Conservation (phyloP, 2,329 filamentous ascomycete genomes). For the Pseudocercospora macadamiae region DNA sequence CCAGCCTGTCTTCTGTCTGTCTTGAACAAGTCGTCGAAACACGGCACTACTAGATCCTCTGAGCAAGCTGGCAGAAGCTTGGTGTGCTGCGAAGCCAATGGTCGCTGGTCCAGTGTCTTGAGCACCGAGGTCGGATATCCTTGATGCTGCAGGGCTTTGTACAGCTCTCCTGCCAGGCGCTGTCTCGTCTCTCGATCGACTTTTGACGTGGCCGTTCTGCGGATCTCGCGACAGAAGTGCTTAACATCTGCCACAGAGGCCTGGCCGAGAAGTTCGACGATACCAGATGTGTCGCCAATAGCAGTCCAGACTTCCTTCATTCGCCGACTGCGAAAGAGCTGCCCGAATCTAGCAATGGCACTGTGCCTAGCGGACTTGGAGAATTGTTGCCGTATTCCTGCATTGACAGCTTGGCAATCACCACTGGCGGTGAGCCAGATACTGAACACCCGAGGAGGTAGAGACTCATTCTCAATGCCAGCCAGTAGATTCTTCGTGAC, state of each 20-base stretch:
- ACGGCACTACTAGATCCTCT: slow-evolving; percentile 5
- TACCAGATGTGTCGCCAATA: slow-evolving; percentile 23
- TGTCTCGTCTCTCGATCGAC: slow-evolving; percentile 11
- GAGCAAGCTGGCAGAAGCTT: slow-evolving; percentile 27
- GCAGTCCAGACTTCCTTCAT: slow-evolving; percentile 23
- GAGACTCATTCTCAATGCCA: slow-evolving; percentile 16
- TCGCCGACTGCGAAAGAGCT: slow-evolving; percentile 17
- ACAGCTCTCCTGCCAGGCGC: slow-evolving; percentile 21
- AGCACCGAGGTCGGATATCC: slow-evolving; percentile 15
- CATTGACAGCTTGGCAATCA: slow-evolving; percentile 19
- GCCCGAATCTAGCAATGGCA: slow-evolving; percentile 22
- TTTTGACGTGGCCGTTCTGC: slow-evolving; percentile 12
- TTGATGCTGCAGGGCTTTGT: slow-evolving; percentile 15
- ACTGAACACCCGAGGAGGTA: slow-evolving; percentile 26
- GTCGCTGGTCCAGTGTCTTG: slow-evolving; percentile 22
- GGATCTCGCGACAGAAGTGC: slow-evolving; percentile 21
- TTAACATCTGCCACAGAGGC: slow-evolving; percentile 29
- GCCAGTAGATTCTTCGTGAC: slow-evolving; percentile 24
- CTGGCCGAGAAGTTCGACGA: slow-evolving; percentile 22
- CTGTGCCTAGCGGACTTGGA: slow-evolving; percentile 17
- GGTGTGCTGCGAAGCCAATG: slow-evolving; percentile 17
- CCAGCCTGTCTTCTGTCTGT: background rate
- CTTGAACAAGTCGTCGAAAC: background rate
- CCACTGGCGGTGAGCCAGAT: slow-evolving; percentile 25
- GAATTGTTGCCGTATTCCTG: slow-evolving; percentile 18